Conservation (phyloP, 2,329 filamentous ascomycete species). For the Dryadomyces sulphureus region DNA sequence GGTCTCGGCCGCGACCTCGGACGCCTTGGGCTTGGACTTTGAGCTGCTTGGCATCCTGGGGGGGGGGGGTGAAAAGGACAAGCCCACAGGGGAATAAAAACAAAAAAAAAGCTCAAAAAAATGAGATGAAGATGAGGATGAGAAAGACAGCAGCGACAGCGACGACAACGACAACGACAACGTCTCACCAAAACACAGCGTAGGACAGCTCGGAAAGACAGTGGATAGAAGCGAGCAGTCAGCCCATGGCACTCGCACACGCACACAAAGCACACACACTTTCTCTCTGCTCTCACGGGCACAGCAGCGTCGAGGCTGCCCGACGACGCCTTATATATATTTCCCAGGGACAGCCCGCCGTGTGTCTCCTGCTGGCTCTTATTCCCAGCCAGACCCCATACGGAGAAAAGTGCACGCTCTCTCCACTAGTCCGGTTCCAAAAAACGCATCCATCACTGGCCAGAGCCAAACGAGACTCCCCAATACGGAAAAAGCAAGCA, state of each 20-base stretch:
- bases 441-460: not conserved
- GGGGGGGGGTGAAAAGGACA: not conserved
- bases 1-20: slow-evolving; percentile 60
- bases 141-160: not conserved
- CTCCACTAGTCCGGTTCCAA: not conserved
- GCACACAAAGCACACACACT: too few relatives aligned
- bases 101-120: not conserved
- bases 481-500: not conserved
- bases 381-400: not conserved
- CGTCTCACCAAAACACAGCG: not conserved
- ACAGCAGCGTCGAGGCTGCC: not conserved
- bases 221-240: too few relatives aligned
- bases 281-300: too few relatives aligned
- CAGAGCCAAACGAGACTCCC: not conserved
- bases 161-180: not conserved
- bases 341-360: not conserved
- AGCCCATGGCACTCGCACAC: too few relatives aligned
- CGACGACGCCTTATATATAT: not conserved
- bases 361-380: too few relatives aligned
- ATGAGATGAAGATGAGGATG: not conserved
- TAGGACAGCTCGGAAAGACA: not conserved
- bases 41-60: slow-evolving; percentile 31
- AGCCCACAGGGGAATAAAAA: not conserved
- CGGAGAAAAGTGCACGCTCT: not conserved
- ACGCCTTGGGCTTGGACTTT: slow-evolving; percentile 42